phyloP scores from a whole-genome alignment of 2,329 filamentous ascomycete genomes.

The Parastagonospora avenae region DNA sequence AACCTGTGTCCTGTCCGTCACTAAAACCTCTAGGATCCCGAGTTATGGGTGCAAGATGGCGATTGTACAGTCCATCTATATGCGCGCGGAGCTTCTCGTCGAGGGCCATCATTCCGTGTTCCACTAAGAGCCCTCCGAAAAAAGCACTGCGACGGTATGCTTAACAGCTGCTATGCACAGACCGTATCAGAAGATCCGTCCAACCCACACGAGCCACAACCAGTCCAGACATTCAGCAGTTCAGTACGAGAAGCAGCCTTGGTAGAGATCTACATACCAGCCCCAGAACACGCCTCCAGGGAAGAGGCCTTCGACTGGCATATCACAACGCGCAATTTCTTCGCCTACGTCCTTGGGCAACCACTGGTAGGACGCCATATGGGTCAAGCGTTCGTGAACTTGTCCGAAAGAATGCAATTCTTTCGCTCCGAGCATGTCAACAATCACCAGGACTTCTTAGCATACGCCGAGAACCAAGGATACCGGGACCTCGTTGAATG shows the following conservation, averaged over 20 bases:
- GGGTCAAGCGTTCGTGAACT: slow-evolving; percentile 65
- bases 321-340: slow-evolving; percentile 73
- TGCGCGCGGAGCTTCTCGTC: slow-evolving; percentile 65
- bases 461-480: slow-evolving; percentile 71
- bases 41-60: slow-evolving; percentile 70
- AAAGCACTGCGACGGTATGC: slow-evolving; percentile 64
- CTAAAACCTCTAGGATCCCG: slow-evolving; percentile 63
- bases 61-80: slow-evolving; percentile 75
- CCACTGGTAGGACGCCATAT: slow-evolving; percentile 72
- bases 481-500: slow-evolving; percentile 71
- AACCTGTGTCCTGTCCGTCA: neutral
- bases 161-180: slow-evolving; percentile 54
- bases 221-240: slow-evolving; percentile 46
- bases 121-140: slow-evolving; percentile 63
- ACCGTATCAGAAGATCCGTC: slow-evolving; percentile 4
- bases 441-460: slow-evolving; percentile 65
- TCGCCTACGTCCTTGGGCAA: slow-evolving; percentile 70
- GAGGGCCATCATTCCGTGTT: slow-evolving; percentile 71
- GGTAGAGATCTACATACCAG: slow-evolving; percentile 71
- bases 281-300: slow-evolving; percentile 60
- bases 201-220: slow-evolving; percentile 10
- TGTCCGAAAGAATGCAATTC: slow-evolving; percentile 69
- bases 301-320: slow-evolving; percentile 66
- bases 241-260: slow-evolving; percentile 37
- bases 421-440: slow-evolving; percentile 61